phyloP scores from a whole-genome alignment of 768 basidiomycete species.

The Candolleomyces aberdarensis region DNA sequence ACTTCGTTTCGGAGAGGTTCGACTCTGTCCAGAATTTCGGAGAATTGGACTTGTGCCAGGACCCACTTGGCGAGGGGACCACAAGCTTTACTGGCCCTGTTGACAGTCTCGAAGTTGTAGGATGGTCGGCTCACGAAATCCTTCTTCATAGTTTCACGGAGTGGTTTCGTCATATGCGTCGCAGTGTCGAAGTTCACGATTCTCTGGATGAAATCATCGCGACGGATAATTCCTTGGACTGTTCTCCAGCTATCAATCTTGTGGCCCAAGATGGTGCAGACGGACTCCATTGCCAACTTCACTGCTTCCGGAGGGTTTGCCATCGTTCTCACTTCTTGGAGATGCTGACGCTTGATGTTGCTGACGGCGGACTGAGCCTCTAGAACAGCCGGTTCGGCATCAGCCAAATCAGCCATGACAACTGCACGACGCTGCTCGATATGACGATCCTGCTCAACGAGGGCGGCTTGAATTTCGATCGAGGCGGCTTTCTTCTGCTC shows the following conservation, averaged over 20 bases:
- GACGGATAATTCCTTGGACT: constrained; percentile 92
- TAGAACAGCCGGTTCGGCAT: constrained; percentile 94
- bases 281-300: constrained; percentile 97
- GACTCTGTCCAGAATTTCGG: constrained; percentile 95
- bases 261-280: constrained; percentile 93
- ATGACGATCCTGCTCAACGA: constrained; percentile 85
- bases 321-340: constrained; percentile 97
- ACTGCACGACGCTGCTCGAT: constrained; percentile 86
- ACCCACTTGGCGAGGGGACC: constrained; percentile 99
- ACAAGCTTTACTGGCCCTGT: constrained; percentile 94
- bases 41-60: constrained; percentile 94
- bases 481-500: constrained; percentile 98
- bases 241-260: constrained; percentile 97
- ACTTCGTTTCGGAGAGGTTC: constrained; percentile 97
- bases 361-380: constrained; percentile 97
- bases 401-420: constrained; percentile 93
- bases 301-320: constrained; percentile 97
- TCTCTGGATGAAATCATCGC: constrained; percentile 93
- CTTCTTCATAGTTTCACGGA: constrained; percentile 88
- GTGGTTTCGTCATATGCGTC: constrained; percentile 81
- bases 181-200: constrained; percentile 96
- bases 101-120: constrained; percentile 93
- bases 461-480: constrained; percentile 90
- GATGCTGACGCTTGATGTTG: constrained; percentile 91
- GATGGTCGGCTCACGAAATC: constrained; percentile 89